phyloP scores from a whole-genome alignment of 768 basidiomycete species.

The Xerocomus potaroensis region DNA sequence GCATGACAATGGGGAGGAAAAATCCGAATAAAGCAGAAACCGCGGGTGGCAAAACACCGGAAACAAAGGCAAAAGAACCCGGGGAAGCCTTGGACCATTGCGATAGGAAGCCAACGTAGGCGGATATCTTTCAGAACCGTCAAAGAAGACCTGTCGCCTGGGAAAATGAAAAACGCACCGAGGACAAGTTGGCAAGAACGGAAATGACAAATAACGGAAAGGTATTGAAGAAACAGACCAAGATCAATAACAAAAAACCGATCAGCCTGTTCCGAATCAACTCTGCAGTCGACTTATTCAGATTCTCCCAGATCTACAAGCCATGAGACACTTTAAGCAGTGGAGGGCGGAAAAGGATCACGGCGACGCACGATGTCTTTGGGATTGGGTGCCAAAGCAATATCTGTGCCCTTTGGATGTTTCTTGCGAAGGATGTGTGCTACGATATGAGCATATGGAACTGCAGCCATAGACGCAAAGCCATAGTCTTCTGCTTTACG shows the following conservation, averaged over 20 bases:
- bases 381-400: constrained; percentile 80
- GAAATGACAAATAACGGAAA: constrained; percentile 89
- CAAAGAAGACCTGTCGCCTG: not conserved
- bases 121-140: constrained; percentile 30
- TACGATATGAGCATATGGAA: constrained; percentile 84
- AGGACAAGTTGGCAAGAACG: constrained; percentile 83
- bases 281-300: constrained; percentile 68
- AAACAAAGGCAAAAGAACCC: constrained; percentile 73
- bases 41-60: constrained; percentile 89
- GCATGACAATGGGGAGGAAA: constrained; percentile 89
- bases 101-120: constrained; percentile 72
- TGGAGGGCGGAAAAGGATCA: not conserved
- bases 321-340: not conserved
- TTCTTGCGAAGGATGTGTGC: constrained; percentile 67
- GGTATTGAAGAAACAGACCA: constrained; percentile 93
- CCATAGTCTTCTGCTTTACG: constrained; percentile 87
- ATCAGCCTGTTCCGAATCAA: constrained; percentile 60
- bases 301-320: constrained; percentile 82
- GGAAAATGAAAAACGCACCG: constrained; percentile 42
- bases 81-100: constrained; percentile 63
- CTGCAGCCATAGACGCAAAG: constrained; percentile 86
- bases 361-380: constrained; percentile 68
- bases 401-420: constrained; percentile 65
- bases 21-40: constrained; percentile 87
- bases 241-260: constrained; percentile 74